Percentiles rank a stretch among this genome's conserved stretches.
These are phyloP conservation scores for Phytophthora chlamydospora DNA, from an alignment of 352 stramenopile species.

Conservation along the genomic window DNA sequence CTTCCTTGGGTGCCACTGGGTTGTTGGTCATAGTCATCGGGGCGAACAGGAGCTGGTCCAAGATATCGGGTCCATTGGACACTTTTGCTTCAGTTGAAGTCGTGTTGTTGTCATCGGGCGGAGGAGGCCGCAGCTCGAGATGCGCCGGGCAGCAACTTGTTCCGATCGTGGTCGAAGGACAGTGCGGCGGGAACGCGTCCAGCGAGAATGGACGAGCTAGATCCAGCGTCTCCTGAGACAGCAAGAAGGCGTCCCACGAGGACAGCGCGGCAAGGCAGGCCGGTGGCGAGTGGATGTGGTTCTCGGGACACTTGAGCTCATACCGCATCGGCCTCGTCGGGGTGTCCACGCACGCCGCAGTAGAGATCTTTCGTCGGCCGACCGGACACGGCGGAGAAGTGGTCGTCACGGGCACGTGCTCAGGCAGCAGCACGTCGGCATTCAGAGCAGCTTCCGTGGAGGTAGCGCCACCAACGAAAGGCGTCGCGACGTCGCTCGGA, in stretches of 20 bases:
- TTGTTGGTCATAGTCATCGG: background rate
- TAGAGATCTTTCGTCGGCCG: slow-evolving; percentile 32
- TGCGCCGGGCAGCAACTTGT: slow-evolving; percentile 45
- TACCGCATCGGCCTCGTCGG: slow-evolving; percentile 41
- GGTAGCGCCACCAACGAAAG: slow-evolving; percentile 16
- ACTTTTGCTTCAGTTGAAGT: slow-evolving; percentile 7
- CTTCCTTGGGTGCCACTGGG: slow-evolving; percentile 7
- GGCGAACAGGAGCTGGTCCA: slow-evolving; percentile 31
- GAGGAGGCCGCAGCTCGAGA: slow-evolving; percentile 39
- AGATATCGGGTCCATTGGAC: slow-evolving; percentile 17
- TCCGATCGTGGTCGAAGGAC: slow-evolving; percentile 33
- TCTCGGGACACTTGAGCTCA: slow-evolving; percentile 61
- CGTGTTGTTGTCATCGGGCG: slow-evolving; percentile 14
- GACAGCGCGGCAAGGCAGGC: slow-evolving; percentile 56
- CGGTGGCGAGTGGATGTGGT: slow-evolving; percentile 62
- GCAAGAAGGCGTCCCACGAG: slow-evolving; percentile 50
- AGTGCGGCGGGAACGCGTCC: slow-evolving; percentile 36
- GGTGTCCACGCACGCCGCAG: slow-evolving; percentile 24
- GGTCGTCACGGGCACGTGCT: slow-evolving; percentile 5
- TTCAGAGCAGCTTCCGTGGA: slow-evolving; percentile 11
- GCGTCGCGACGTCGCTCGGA: slow-evolving; percentile 29
- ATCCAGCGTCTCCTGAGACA: slow-evolving; percentile 45
- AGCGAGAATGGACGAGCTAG: slow-evolving; percentile 34
- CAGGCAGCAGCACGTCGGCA: slow-evolving; percentile 23
- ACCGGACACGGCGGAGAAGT: slow-evolving; percentile 3